Evolutionary conservation across 2,329 filamentous ascomycete species (phyloP).

Genomic region (Colletotrichum sp.): DNA sequence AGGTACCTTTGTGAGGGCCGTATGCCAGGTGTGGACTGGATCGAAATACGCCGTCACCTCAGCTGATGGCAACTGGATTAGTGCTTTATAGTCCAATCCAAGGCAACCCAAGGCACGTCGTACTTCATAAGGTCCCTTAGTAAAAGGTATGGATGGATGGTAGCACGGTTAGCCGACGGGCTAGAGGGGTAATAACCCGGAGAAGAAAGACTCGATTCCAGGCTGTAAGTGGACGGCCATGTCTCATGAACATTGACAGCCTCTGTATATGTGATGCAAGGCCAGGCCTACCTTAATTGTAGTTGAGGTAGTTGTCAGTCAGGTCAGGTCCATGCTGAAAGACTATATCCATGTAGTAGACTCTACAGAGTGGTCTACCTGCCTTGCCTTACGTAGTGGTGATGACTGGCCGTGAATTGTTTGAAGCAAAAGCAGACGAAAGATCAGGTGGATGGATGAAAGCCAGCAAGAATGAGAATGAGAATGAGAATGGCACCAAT

Average conservation of each 20-base stretch:
- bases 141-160: neutral
- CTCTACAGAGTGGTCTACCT: neutral
- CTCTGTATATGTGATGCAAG: neutral
- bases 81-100: neutral
- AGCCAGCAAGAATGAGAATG: neutral
- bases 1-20: neutral
- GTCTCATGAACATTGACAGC: neutral
- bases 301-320: neutral
- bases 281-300: neutral
- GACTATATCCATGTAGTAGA: neutral
- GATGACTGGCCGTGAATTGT: neutral
- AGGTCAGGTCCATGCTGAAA: neutral
- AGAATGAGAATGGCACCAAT: neutral
- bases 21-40: neutral
- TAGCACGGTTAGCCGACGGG: neutral
- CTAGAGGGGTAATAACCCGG: neutral
- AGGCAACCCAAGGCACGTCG: neutral
- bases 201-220: neutral
- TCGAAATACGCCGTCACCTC: neutral
- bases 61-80: neutral
- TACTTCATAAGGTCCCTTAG: neutral
- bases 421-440: neutral
- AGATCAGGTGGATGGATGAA: slow-evolving; percentile 4
- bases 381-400: neutral
- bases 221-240: neutral